These are phyloP conservation scores for Dioscorea alata DNA, from an alignment of 106 monocot species.

Conservation along the genomic window DNA sequence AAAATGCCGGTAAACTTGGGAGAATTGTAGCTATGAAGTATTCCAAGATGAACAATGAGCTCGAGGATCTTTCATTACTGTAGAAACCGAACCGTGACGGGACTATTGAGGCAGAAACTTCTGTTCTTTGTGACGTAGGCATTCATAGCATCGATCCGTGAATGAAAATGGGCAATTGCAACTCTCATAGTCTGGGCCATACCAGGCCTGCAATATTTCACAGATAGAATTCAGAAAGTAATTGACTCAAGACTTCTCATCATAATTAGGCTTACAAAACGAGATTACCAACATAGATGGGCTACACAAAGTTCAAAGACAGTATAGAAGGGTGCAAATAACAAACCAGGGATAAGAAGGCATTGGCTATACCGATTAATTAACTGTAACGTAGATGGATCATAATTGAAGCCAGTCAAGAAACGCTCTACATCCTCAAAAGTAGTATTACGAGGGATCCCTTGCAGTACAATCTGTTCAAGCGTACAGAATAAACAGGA, in stretches of 20 bases:
- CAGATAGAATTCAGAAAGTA: no score
- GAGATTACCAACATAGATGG: neutral
- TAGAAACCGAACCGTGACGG: conserved; percentile 43
- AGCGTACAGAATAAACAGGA: no score
- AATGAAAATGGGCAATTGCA: conserved; percentile 47
- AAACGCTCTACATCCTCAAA: conserved; percentile 74
- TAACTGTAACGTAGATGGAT: conserved; percentile 40
- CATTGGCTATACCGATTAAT: conserved; percentile 32
- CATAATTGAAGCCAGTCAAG: conserved; percentile 63
- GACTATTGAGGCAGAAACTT: conserved; percentile 61
- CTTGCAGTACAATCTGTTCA: conserved; percentile 59
- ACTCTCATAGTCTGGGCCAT: conserved; percentile 25
- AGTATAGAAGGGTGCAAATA: neutral
- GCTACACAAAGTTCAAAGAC: no score
- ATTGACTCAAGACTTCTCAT: no score
- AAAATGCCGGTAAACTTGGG: neutral
- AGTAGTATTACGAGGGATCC: conserved; percentile 46
- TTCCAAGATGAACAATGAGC: neutral
- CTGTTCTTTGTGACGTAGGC: conserved; percentile 55
- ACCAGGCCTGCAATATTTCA: conserved; percentile 17
- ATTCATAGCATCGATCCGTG: conserved; percentile 49
- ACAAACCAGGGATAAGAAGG: neutral
- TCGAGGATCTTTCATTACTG: conserved; percentile 9
- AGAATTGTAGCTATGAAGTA: neutral
- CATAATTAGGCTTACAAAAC: neutral